Percentiles rank a stretch among this genome's conserved stretches.
These are phyloP conservation scores for Penicillium lagena DNA, from an alignment of 495 filamentous ascomycete genomes.

Conservation along the genomic window DNA sequence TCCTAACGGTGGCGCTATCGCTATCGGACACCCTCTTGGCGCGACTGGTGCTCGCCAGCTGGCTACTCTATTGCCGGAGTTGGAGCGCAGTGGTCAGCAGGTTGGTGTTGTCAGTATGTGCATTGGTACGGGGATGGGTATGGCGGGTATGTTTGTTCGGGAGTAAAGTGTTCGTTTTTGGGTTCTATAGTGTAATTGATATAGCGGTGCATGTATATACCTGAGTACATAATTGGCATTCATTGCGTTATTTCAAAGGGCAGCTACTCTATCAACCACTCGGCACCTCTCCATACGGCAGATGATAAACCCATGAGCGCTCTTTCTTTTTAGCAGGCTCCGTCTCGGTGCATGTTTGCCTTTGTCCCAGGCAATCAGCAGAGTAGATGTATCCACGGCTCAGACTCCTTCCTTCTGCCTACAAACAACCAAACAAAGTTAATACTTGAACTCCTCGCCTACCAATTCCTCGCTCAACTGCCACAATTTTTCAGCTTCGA, in stretches of 20 bases:
- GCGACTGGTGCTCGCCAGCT: constrained; percentile 82
- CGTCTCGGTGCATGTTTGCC: no score
- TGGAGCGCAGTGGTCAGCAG: constrained; percentile 56
- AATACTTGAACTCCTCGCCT: constrained; percentile 20
- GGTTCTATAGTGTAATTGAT: constrained; percentile 8
- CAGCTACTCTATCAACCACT: no score
- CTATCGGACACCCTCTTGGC: constrained; percentile 87
- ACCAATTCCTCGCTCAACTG: constrained; percentile 35
- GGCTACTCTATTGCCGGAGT: constrained; percentile 64
- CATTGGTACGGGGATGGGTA: constrained; percentile 88
- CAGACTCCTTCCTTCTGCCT: no score
- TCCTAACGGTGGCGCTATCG: constrained; percentile 89
- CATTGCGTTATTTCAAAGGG: no score
- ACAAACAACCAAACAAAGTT: not conserved
- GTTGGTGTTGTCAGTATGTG: constrained; percentile 81
- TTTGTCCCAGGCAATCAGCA: no score
- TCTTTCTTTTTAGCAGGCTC: no score
- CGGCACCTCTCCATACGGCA: no score
- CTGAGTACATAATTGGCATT: no score
- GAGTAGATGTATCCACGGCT: no score
- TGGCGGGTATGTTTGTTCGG: constrained; percentile 78
- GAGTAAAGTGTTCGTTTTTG: constrained; percentile 45
- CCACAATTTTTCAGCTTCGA: constrained; percentile 41
- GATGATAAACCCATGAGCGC: no score
- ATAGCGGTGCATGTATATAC: constrained; percentile 25